Conservation (phyloP, 2,329 filamentous ascomycete species). For the Arthrobotrys megalospora region DNA sequence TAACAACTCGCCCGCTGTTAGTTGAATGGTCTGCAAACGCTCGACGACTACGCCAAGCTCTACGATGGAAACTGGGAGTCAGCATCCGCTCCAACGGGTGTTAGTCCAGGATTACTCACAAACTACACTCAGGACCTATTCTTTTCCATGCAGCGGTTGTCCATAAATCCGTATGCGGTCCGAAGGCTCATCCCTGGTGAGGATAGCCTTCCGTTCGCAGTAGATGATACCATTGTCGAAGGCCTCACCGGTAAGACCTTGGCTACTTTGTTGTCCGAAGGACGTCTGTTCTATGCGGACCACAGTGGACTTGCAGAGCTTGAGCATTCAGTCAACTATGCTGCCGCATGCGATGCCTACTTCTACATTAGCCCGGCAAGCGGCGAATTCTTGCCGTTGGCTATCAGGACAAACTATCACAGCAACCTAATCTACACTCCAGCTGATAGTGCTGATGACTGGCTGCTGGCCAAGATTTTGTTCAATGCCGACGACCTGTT, state of each 20-base stretch:
- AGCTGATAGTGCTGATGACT: slow-evolving; percentile 69
- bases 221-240: slow-evolving; percentile 65
- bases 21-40: slow-evolving; percentile 65
- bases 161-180: slow-evolving; percentile 68
- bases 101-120: slow-evolving; percentile 67
- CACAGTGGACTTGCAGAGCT: slow-evolving; percentile 67
- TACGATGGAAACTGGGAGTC: slow-evolving; percentile 69
- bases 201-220: slow-evolving; percentile 67
- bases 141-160: slow-evolving; percentile 71
- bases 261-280: slow-evolving; percentile 65
- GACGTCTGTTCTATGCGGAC: slow-evolving; percentile 69
- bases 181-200: slow-evolving; percentile 65
- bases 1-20: slow-evolving; percentile 35
- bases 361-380: slow-evolving; percentile 67
- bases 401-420: slow-evolving; percentile 70
- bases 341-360: slow-evolving; percentile 69
- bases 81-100: slow-evolving; percentile 66
- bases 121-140: slow-evolving; percentile 70
- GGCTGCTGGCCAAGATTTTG: slow-evolving; percentile 70
- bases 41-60: slow-evolving; percentile 68
- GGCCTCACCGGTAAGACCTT: slow-evolving; percentile 66
- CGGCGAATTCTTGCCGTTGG: slow-evolving; percentile 70
- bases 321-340: slow-evolving; percentile 65
- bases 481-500: slow-evolving; percentile 69
- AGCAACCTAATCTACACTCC: slow-evolving; percentile 70